Evolutionary conservation across 1,284 basidiomycete genomes (phyloP), one percentile per base, ranked within the genome.

Genomic region (Chondrostereum purpureum): DNA sequence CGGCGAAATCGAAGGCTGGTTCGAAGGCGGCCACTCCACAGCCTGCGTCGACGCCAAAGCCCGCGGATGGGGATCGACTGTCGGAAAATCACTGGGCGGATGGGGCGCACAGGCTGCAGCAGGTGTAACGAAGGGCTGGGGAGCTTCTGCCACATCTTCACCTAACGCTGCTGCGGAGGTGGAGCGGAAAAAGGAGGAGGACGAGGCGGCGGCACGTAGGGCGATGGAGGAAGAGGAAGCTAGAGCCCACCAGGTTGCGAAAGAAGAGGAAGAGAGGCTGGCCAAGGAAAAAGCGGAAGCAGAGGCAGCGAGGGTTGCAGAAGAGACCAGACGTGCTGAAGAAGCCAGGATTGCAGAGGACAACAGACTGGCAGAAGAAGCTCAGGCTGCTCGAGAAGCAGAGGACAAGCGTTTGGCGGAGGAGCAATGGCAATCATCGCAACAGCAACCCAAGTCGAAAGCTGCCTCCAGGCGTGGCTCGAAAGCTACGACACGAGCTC

Each of bases 171-270:
- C 48, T 5, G 46, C 34, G 23, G 44, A 53, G 16, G 44, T 45
- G 18, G 51, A 49, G 38, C 52, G 44, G 43, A 43, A 50, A 40
- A 45, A 52, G 14, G 52, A 49, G 18, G 42, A 40, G 10, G 43
- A 44, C 23, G 53, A 48, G 18, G 49, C 50, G 43, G 44, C 39
- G 14, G 52, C 45, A 31, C 50, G 53, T 31, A 50, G 51, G 35
- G 53, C 37, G 18, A 39, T 51, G 34, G 57, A 51, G 20, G 51
- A 47, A 12, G 50, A 53, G 21, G 49, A 54, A 34, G 48, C 17
- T 10, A 45, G 43, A 27, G 43, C n/a, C n/a, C n/a, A n/a, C n/a
- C n/a, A 47, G 14, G 41, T 43, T 8, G 24, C 39, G 33, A 43
- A 39, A 36, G 43, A 14, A 22, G 39, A 23, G 16, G 33, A 33